Base-by-base conservation (phyloP, 352 stramenopile genomes). In the Pythium brassicae region DNA sequence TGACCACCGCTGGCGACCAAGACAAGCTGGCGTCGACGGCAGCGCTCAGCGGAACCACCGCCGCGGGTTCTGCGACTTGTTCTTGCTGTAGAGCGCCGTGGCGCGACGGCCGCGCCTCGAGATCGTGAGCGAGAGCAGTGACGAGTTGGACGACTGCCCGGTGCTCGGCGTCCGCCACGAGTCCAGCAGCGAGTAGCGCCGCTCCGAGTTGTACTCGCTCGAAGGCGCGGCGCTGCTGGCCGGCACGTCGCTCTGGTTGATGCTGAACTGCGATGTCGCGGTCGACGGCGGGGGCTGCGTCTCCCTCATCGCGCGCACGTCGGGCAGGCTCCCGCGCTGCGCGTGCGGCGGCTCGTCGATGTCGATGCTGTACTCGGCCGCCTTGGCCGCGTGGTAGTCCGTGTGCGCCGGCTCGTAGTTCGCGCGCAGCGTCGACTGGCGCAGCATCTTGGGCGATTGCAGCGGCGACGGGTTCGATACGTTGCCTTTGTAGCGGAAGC, bases 371-470 rank as follows among this genome's bases (percentile, higher is more conserved):
- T 92, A 92, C 52, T 92, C 68, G 0, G 69, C 72, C 39, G 82
- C 79, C 50, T 90, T 89, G 19, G 55, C 84, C 14, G 82, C 87
- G 51, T 90, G 82, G 50, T 92, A 92, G 32, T 86, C 65, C 4
- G 71, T 80, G 39, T 89, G 72, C 7, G 74, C 63, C 10, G 81
- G 79, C 46, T 90, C 82, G 53, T 88, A 88, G 35, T 62, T 72
- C 45, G 79, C 78, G 53, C 82, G 71, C 47, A 90, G 64, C 14
- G 71, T 80, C n/a, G 77, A 88, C 40, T 80, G 72, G 26, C 55
- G 67, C 32, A 78, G 60, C 2, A 72, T 65, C 23, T 61, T 72
- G 2, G 73, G 70, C 4, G 74, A 78, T 29, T 68, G 64, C 25
- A 85, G 45, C 0, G 75, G 59, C 3, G 72, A 73, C 47, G 76